Evolutionary conservation across 2,329 filamentous ascomycete genomes (phyloP).

Genomic region (Clonostachys byssicola): DNA sequence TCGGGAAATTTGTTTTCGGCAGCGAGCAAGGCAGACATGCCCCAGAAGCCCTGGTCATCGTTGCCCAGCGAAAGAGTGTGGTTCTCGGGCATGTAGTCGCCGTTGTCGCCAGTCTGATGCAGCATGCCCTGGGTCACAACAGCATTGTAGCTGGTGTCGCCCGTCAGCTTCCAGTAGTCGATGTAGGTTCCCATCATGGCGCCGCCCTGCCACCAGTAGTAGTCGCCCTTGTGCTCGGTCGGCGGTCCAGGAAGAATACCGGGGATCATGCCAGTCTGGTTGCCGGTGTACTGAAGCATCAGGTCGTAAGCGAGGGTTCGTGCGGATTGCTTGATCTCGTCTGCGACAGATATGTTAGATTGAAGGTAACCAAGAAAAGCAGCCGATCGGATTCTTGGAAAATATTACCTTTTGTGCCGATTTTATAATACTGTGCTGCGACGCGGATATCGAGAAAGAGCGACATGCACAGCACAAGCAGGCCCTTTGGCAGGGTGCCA

Average conservation of each 20-base stretch:
- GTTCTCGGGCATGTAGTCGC: slow-evolving; percentile 56
- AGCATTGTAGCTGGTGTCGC: slow-evolving; percentile 54
- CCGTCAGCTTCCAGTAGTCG: slow-evolving; percentile 63
- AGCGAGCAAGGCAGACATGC: slow-evolving; percentile 66
- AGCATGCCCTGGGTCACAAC: slow-evolving; percentile 48
- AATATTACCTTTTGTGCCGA: too few species aligned
- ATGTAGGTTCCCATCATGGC: slow-evolving; percentile 61
- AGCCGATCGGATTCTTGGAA: too few species aligned
- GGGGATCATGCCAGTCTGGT: slow-evolving; percentile 53
- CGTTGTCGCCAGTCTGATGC: slow-evolving; percentile 48
- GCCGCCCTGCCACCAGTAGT: slow-evolving; percentile 46
- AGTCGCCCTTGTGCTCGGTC: slow-evolving; percentile 15
- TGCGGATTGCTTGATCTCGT: slow-evolving; percentile 44
- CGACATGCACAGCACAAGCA: too few species aligned
- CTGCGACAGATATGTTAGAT: slow-evolving; percentile 17
- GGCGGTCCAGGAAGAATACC: slow-evolving; percentile 54
- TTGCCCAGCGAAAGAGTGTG: slow-evolving; percentile 53
- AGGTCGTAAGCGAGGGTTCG: slow-evolving; percentile 43
- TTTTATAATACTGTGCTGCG: too few species aligned
- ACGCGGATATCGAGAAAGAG: too few species aligned
- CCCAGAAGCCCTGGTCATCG: slow-evolving; percentile 74
- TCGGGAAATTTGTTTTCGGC: slow-evolving; percentile 68
- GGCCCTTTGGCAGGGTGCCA: too few species aligned
- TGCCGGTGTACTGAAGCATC: slow-evolving; percentile 48
- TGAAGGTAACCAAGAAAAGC: too few species aligned